Base-by-base conservation (phyloP, 768 basidiomycete species). In the Trametes villosa region DNA sequence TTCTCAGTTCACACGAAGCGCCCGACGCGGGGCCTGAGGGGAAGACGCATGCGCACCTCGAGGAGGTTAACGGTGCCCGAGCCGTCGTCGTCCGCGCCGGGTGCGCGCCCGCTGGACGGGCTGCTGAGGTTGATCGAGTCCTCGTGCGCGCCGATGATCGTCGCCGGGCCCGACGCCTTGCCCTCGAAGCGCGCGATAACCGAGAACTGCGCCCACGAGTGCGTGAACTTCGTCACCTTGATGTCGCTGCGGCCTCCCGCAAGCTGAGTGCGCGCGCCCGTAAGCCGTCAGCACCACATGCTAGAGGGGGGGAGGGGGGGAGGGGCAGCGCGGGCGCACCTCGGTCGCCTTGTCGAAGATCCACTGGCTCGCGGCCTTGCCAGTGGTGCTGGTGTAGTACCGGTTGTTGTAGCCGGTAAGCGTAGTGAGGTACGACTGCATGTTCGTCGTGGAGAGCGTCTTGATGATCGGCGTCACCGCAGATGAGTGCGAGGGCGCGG, bases 371-470 rank as follows among this genome's bases (percentile, higher is more conserved):
- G 61, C 54, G 2, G 27, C 24, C 36, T 57, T 47, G 2, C 61
- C 61, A n/a, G 54, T 62, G 24, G 54, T 24, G 26, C 55, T 57
- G n/a, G 45, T 52, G 55, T 62, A 62, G 55, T 62, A 62, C 38
- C 61, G 61, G 22, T 62, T 62, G 44, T 62, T 61, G 53, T 45
- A 55, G 29, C 49, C 22, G 8, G 60, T 57, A 17, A 57, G 30
- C 12, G 18, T 34, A 3, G 47, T 31, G 22, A 93, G 78, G 67
- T 91, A 86, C 63, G 80, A 78, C 71, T 77, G 78, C 41, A 88
- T 87, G 20, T 87, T 89, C 6, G 83, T 74, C 17, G 80, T 86
- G 1, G 88, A 88, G 58, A 94, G 78, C 5, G 79, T 84, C 76
- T 86, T 81, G 62, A 92, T 73, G 62, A 91, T 86, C 31, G 82